Base-by-base conservation (phyloP, 192 early-diverging fungal species). In the Coemansia nantahalensis region DNA sequence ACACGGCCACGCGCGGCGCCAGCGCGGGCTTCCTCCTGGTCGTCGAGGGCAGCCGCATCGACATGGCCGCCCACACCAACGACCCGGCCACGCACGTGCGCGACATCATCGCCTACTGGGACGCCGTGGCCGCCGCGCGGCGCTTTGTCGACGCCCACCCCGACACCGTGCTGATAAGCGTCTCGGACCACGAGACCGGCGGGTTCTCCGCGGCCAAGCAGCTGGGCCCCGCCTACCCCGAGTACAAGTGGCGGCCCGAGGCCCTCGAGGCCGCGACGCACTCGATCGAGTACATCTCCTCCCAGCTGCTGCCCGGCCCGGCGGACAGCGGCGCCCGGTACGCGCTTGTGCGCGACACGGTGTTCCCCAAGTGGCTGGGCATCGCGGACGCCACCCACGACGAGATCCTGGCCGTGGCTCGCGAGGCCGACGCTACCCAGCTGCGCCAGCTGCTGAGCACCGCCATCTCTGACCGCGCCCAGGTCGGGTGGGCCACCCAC, bases 151-250 rank as follows among this genome's bases (percentile, higher is more conserved):
- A 88, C 34, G 51, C 65, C 8, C 79, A 96, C 66, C 86, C 90
- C 4, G 88, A 84, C 54, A 95, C 93, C 0, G 78, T 96, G 32
- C 77, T 99, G 83, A 90, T 99, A 32, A 94, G 91, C 38, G 81
- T 84, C 18, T 84, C 83, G 18, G 97, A 99, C 71, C 97, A 99
- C 68, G 97, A 99, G 73, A 99, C 97, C 0, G 97, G 97, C 34
- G 97, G 97, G 3, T 80, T 98, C 18, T 83, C 91, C 0, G 75
- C 93, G 23, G 92, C 80, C 32, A 80, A 83, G 52, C 91, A 96
- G 78, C 64, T 85, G 17, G 68, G 71, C 8, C 26, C 57, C 0
- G 54, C 52, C 5, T 97, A 93, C 50, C 95, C 97, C 14, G 86
- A 87, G n/a, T 99, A 99, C 55, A 50, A 79, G 26, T 93, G 90